A percentile compares a stretch with the other conserved stretches of the same genome.
Conservation (phyloP, 768 basidiomycete genomes). For the Rhodocollybia butyracea region DNA sequence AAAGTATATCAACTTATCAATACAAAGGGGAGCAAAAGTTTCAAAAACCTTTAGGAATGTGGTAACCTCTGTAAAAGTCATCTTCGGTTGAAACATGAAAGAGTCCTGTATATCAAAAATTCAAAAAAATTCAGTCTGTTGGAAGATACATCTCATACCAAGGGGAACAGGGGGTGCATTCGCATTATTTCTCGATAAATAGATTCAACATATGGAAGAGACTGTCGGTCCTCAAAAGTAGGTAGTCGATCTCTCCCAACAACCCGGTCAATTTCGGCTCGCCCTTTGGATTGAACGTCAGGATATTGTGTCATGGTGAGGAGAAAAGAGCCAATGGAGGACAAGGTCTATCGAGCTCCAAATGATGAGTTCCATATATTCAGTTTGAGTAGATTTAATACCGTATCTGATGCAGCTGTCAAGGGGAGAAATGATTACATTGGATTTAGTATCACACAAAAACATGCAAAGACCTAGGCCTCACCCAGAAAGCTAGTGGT, state of each 20-base stretch:
- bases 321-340: conserved; percentile 11
- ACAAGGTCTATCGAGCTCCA: not conserved
- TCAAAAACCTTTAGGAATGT: conserved; percentile 24
- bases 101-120: not conserved
- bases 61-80: conserved; percentile 10
- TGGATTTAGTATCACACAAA: not conserved
- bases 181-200: conserved; percentile 1
- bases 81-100: conserved; percentile 19
- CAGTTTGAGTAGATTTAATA: not conserved
- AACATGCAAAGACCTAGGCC: not conserved
- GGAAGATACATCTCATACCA: not conserved
- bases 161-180: not conserved
- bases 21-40: no score
- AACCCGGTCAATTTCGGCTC: not conserved
- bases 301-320: conserved; percentile 8
- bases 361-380: not conserved
- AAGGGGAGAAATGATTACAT: no score
- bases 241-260: not conserved
- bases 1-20: conserved; percentile 12
- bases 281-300: not conserved
- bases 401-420: not conserved
- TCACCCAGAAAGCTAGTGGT: not conserved
- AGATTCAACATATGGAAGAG: conserved; percentile 3
- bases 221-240: not conserved
- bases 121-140: not conserved